Conservation (phyloP, 306 rosid species). For the Clitoria ternatea region DNA sequence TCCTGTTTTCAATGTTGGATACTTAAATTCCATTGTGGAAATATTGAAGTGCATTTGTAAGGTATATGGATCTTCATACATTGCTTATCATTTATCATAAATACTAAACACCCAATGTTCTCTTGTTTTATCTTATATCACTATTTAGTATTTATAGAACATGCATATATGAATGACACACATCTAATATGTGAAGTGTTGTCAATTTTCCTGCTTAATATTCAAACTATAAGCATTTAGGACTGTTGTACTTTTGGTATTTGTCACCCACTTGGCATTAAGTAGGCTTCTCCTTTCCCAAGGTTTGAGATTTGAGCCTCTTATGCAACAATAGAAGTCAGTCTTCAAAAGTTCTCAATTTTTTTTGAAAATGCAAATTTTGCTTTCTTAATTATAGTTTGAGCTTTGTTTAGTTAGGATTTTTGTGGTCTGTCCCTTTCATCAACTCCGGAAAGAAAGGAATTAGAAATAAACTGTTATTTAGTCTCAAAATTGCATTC, state of each 20-base stretch:
- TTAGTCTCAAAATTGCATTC: background rate
- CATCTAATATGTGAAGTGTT: background rate
- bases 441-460: background rate
- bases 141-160: background rate
- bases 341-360: background rate
- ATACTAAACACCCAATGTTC: background rate
- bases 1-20: constrained; percentile 82
- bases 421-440: background rate
- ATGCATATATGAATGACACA: background rate
- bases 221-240: too few species aligned
- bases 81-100: background rate
- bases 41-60: constrained; percentile 89
- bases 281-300: background rate
- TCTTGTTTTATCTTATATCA: background rate
- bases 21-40: constrained; percentile 46
- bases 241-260: too few species aligned
- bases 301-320: background rate
- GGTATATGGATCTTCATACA: constrained; percentile 38
- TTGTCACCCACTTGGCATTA: too few species aligned
- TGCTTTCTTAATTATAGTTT: constrained; percentile 1
- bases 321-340: background rate
- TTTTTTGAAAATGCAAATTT: background rate
- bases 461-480: background rate
- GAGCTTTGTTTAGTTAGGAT: background rate
- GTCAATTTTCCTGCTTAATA: too few species aligned